Conservation (phyloP, 2,329 filamentous ascomycete species). For the Hypomyces rosellus region DNA sequence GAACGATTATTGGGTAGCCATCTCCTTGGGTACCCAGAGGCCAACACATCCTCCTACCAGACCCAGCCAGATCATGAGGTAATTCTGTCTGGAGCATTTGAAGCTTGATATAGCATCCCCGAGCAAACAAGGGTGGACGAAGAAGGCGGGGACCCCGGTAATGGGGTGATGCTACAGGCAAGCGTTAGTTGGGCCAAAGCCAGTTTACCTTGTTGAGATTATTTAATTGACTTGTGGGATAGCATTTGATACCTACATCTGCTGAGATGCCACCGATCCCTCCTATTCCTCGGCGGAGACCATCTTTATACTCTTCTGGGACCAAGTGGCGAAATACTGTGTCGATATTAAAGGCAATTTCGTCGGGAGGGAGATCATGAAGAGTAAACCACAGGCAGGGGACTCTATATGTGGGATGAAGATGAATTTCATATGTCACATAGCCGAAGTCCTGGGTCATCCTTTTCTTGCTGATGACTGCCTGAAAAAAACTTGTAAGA, state of each 20-base stretch:
- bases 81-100: slow-evolving; percentile 56
- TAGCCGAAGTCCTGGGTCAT: slow-evolving; percentile 32
- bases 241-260: slow-evolving; percentile 53
- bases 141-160: slow-evolving; percentile 72
- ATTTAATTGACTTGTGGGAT: slow-evolving; percentile 24
- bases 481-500: slow-evolving; percentile 29
- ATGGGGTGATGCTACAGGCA: slow-evolving; percentile 69
- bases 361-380: slow-evolving; percentile 49
- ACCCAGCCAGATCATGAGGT: slow-evolving; percentile 86
- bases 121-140: slow-evolving; percentile 88
- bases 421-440: slow-evolving; percentile 67
- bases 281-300: slow-evolving; percentile 51
- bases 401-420: slow-evolving; percentile 67
- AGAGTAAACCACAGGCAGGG: slow-evolving; percentile 73
- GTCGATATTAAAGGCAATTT: slow-evolving; percentile 56
- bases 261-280: slow-evolving; percentile 68
- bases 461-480: slow-evolving; percentile 29
- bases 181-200: slow-evolving; percentile 34
- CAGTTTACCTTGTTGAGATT: slow-evolving; percentile 14
- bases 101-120: slow-evolving; percentile 71
- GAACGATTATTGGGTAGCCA: slow-evolving; percentile 41
- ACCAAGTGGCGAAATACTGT: slow-evolving; percentile 66
- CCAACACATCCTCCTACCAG: slow-evolving; percentile 75
- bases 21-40: slow-evolving; percentile 66
- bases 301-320: slow-evolving; percentile 55